Evolutionary conservation across 208 protist genomes (phyloP).

Genomic region (Trichomonas gallinae): DNA sequence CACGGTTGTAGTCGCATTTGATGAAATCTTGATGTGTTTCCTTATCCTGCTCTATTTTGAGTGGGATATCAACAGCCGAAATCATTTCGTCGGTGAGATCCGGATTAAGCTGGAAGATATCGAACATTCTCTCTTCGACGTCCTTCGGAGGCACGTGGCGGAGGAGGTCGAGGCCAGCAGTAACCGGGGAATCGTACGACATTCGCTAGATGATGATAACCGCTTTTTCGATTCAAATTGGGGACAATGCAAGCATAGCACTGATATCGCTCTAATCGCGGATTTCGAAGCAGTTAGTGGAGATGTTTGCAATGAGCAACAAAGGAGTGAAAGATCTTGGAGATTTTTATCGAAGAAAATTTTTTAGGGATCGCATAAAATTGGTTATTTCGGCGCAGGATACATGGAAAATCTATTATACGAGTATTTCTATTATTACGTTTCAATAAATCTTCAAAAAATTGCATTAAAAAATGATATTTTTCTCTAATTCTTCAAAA

Average conservation of each 20-base stretch:
- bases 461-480: no score
- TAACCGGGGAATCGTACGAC: background rate
- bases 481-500: no score
- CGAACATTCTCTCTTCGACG: background rate
- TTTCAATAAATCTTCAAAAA: no score
- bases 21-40: background rate
- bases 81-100: background rate
- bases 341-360: no score
- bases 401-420: no score
- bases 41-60: background rate
- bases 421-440: no score
- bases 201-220: background rate
- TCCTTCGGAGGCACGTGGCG: background rate
- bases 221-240: background rate
- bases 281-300: no score
- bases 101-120: background rate
- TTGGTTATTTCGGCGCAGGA: no score
- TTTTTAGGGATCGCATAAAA: no score
- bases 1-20: background rate
- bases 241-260: background rate
- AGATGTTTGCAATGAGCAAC: no score
- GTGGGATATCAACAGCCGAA: background rate
- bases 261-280: no score
- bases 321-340: no score
- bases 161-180: background rate